A percentile compares a stretch with the other conserved stretches of the same genome.
Conservation (phyloP, 208 protist genomes). For the Crithidia thermophila region DNA sequence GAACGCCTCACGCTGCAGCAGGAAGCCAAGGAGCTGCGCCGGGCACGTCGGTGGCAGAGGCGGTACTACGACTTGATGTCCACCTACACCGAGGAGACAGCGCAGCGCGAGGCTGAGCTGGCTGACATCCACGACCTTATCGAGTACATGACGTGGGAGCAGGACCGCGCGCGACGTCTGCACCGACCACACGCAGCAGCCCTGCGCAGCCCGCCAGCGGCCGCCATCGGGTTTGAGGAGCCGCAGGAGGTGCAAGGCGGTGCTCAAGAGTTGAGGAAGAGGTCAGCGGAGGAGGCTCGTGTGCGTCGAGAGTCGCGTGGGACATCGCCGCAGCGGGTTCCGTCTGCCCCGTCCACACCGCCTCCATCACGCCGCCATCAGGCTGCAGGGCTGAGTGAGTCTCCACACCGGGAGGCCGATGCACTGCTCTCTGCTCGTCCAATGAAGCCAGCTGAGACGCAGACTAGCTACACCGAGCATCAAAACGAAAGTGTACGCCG, state of each 20-base stretch:
- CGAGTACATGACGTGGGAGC: conserved; percentile 52
- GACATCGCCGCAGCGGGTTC: background rate
- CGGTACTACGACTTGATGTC: conserved; percentile 47
- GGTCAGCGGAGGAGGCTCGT: background rate
- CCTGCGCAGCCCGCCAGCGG: background rate
- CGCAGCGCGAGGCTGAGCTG: conserved; percentile 38
- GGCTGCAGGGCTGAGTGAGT: too few relatives aligned
- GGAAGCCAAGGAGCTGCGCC: conserved; percentile 6
- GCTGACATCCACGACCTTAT: conserved; percentile 53
- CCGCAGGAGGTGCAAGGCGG: conserved; percentile 4
- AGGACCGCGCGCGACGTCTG: conserved; percentile 30
- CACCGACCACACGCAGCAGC: conserved; percentile 23
- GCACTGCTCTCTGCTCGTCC: too few relatives aligned
- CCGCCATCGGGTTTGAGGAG: conserved; percentile 5
- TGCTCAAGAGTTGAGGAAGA: background rate
- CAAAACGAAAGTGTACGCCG: background rate
- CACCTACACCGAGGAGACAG: conserved; percentile 28
- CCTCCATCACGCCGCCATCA: too few relatives aligned
- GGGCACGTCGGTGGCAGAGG: conserved; percentile 24
- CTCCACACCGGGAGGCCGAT: too few relatives aligned
- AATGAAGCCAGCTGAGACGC: too few relatives aligned
- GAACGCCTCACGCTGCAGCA: background rate
- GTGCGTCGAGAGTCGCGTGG: background rate
- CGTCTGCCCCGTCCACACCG: background rate
- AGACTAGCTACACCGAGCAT: too few relatives aligned